Conservation (phyloP, 2,329 filamentous ascomycete genomes). For the Aciculosporium take region DNA sequence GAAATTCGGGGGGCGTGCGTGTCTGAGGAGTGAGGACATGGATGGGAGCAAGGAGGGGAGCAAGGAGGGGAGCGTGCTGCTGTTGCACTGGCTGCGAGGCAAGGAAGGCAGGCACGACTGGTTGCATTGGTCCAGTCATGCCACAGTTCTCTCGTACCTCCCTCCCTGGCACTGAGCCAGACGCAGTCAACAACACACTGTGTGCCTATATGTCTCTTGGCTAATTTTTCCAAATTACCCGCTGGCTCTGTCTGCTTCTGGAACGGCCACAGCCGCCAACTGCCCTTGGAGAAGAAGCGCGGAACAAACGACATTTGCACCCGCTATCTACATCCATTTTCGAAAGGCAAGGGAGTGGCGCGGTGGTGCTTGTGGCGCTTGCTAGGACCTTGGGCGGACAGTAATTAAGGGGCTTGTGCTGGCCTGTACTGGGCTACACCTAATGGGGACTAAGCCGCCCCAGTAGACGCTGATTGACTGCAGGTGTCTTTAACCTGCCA, state of each 20-base stretch:
- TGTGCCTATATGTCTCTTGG: too few species aligned
- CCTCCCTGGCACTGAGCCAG: neutral
- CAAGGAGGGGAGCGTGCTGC: too few species aligned
- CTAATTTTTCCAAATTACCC: too few species aligned
- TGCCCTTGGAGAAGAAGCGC: neutral
- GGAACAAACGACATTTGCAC: neutral
- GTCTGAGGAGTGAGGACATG: constrained; percentile 4
- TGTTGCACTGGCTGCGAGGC: constrained; percentile 16
- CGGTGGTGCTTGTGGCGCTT: too few species aligned
- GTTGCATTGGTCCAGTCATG: neutral
- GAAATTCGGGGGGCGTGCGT: constrained; percentile 11
- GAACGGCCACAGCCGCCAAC: neutral
- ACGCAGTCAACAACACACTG: neutral
- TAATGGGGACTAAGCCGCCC: constrained; percentile 10
- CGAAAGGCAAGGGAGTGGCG: constrained; percentile 3
- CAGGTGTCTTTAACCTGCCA: neutral
- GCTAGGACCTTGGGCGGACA: too few species aligned
- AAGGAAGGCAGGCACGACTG: constrained; percentile 3
- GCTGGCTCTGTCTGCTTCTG: neutral
- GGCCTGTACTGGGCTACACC: constrained; percentile 14
- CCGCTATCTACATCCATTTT: neutral
- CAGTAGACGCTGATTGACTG: constrained; percentile 6
- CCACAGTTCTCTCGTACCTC: too few species aligned
- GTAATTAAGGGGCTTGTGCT: constrained; percentile 21
- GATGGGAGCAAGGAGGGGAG: constrained; percentile 14